Base-by-base conservation (phyloP, 2,329 filamentous ascomycete species). In the Claviceps sp. region DNA sequence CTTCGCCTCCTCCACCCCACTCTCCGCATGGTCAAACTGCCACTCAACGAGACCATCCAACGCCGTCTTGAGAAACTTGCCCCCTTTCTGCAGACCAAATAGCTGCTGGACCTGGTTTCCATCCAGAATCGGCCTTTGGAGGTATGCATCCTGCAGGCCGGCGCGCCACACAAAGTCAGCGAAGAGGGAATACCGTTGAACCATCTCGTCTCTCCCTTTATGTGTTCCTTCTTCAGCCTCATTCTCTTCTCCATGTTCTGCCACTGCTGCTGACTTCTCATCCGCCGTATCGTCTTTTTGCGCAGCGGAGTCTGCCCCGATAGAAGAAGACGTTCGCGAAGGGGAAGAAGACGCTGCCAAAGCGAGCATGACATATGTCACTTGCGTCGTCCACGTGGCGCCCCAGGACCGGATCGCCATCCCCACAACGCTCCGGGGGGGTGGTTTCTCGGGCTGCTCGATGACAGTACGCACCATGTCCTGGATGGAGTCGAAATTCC, bases 351-450 rank as follows among this genome's bases (percentile, higher is more conserved):
- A 53, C n/a, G 57, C 46, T 3, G 4, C 22, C 5, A 42, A 8
- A 7, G 30, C 47, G 10, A 58, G 49, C 30, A 59, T 43, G 26
- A 44, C 51, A 37, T 53, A 58, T 30, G 47, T 30, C 4, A 58
- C 50, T 17, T 59, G 57, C 16, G 54, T 39, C 0, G 45, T 51
- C 57, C 57, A 59, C 1, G 52, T 53, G 14, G 43, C 11, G 26
- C 56, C 56, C 56, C 56, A 59, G 14, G 55, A 54, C 2, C 57
- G 55, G 8, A 59, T 52, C 2, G 56, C 50, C 57, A 58, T 57
- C 41, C 56, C 57, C 1, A 57, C 38, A 24, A 14, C 24, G 48
- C 56, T 55, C 39, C 53, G 43, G 37, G n/a, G 2, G 13, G 55
- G 39, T 5, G n/a, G 26, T 16, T 26, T 42, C 13, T 39, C 30